A percentile compares a stretch with the other conserved stretches of the same genome.
phyloP scores from a whole-genome alignment of 2,329 filamentous ascomycete genomes.

The Beauveria asiatica region DNA sequence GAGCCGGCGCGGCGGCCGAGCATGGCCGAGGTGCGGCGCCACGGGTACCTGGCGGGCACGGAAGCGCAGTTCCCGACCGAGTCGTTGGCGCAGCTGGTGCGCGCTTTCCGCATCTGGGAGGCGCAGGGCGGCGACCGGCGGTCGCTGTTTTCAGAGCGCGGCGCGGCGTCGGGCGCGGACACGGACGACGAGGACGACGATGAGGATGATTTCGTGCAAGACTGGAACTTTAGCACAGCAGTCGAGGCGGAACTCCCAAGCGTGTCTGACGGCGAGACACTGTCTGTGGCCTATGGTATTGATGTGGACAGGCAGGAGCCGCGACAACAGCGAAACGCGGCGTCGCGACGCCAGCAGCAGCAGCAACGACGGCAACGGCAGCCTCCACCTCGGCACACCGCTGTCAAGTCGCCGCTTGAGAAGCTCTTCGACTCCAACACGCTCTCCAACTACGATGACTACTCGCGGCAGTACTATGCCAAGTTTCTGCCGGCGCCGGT shows the following conservation, averaged over 20 bases:
- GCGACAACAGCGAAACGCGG: conserved; percentile 21
- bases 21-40: conserved; percentile 52
- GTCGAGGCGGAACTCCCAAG: conserved; percentile 38
- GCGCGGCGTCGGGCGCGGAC: conserved; percentile 29
- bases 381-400: conserved; percentile 31
- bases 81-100: conserved; percentile 51
- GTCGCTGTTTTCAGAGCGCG: conserved; percentile 45
- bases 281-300: conserved; percentile 29
- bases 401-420: conserved; percentile 34
- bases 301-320: not conserved
- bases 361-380: conserved; percentile 27
- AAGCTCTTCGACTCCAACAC: conserved; percentile 41
- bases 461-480: conserved; percentile 35
- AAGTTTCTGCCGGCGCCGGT: conserved; percentile 28
- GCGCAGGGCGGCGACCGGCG: conserved; percentile 55
- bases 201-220: conserved; percentile 30
- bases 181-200: conserved; percentile 22
- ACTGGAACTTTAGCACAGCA: conserved; percentile 53
- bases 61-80: conserved; percentile 49
- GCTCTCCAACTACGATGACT: conserved; percentile 37
- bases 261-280: conserved; percentile 13
- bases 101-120: conserved; percentile 61
- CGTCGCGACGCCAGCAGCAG: conserved; percentile 19
- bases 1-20: conserved; percentile 48
- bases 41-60: conserved; percentile 51